A percentile compares a stretch with the other conserved stretches of the same genome.
Conservation (phyloP, 1,284 basidiomycete species). For the Ustilago nuda region DNA sequence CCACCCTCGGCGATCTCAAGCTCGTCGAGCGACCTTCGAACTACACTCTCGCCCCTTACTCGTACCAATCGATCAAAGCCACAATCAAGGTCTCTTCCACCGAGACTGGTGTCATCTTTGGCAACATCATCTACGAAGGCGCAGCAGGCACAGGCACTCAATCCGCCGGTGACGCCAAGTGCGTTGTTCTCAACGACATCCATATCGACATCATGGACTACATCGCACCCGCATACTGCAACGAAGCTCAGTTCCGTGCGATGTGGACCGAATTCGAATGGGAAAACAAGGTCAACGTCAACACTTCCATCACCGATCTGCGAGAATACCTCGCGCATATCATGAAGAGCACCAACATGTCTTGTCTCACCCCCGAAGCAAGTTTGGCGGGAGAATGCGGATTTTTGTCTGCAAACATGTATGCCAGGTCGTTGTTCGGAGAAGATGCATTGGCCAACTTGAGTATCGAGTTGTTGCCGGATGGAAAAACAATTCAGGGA, state of each 20-base stretch:
- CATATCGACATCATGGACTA: slow-evolving; percentile 99
- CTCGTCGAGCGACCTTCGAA: slow-evolving; percentile 93
- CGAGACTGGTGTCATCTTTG: slow-evolving; percentile 97
- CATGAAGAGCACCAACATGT: slow-evolving; percentile 89
- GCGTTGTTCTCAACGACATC: slow-evolving; percentile 93
- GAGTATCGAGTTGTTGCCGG: slow-evolving; percentile 88
- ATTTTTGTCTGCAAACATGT: slow-evolving; percentile 93
- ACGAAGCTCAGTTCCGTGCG: slow-evolving; percentile 83
- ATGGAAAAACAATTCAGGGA: slow-evolving; percentile 69
- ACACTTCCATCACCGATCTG: slow-evolving; percentile 81
- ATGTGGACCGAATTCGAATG: slow-evolving; percentile 99
- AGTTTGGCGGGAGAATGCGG: slow-evolving; percentile 90
- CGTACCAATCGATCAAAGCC: slow-evolving; percentile 98
- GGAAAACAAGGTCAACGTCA: slow-evolving; percentile 96
- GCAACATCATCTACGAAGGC: slow-evolving; percentile 92
- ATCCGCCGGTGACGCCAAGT: slow-evolving; percentile 73
- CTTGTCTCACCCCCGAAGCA: slow-evolving; percentile 92
- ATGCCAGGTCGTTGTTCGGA: slow-evolving; percentile 90
- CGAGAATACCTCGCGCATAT: slow-evolving; percentile 87
- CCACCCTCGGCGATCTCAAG: slow-evolving; percentile 95
- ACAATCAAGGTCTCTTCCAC: slow-evolving; percentile 90
- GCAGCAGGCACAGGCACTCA: slow-evolving; percentile 59
- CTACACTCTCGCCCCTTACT: slow-evolving; percentile 93
- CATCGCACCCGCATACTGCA: slow-evolving; percentile 96
- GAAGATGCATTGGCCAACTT: slow-evolving; percentile 98